Conservation (phyloP, 139 green algal species). For the Microglena sp. region DNA sequence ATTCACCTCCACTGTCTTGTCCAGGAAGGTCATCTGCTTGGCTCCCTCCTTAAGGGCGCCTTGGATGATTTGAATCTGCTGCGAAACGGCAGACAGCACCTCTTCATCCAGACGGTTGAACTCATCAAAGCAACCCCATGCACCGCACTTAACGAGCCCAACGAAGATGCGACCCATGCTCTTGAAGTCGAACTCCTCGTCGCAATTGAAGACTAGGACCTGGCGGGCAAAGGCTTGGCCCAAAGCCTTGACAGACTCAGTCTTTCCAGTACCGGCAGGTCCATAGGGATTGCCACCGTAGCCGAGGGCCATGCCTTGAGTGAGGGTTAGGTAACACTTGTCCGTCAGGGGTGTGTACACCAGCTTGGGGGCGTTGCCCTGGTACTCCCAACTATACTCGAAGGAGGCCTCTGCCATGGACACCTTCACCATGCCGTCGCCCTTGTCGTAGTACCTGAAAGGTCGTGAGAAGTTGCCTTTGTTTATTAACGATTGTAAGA, state of each 20-base stretch:
- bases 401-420: slow-evolving; percentile 60
- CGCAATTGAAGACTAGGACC: slow-evolving; percentile 83
- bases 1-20: slow-evolving; percentile 47
- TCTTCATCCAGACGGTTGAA: slow-evolving; percentile 78
- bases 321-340: slow-evolving; percentile 74
- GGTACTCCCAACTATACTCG: slow-evolving; percentile 75
- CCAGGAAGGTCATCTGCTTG: slow-evolving; percentile 51
- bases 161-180: slow-evolving; percentile 74
- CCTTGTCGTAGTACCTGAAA: too few species aligned
- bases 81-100: slow-evolving; percentile 66
- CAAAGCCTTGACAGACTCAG: slow-evolving; percentile 76
- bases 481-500: too few species aligned
- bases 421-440: slow-evolving; percentile 26
- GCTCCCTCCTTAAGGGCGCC: slow-evolving; percentile 47
- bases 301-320: slow-evolving; percentile 61
- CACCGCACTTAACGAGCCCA: slow-evolving; percentile 65
- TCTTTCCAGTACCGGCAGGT: slow-evolving; percentile 73
- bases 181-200: slow-evolving; percentile 75
- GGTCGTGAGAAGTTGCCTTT: too few species aligned
- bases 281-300: slow-evolving; percentile 79
- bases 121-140: slow-evolving; percentile 85
- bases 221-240: slow-evolving; percentile 52
- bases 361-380: slow-evolving; percentile 70
- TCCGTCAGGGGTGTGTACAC: slow-evolving; percentile 84
- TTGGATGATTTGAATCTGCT: slow-evolving; percentile 74